phyloP scores from a whole-genome alignment of 1,139 yeast genomes.

The Protomyces macrosporus region DNA sequence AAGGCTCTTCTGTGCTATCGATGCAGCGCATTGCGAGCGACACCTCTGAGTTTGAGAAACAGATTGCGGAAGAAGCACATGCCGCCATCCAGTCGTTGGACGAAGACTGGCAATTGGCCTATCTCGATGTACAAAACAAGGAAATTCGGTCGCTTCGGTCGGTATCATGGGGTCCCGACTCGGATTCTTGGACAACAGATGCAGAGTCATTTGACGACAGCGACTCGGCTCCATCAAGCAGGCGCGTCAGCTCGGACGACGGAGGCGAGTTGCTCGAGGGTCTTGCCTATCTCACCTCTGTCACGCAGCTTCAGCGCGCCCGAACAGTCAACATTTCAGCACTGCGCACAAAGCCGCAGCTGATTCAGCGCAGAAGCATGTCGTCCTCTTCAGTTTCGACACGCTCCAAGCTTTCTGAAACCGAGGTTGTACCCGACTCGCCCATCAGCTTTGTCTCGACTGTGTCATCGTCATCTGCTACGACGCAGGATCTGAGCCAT shows the following conservation, averaged over 20 bases:
- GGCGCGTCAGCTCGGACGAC: background rate
- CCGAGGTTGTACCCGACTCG: background rate
- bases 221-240: background rate
- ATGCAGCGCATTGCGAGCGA: background rate
- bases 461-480: background rate
- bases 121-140: background rate
- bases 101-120: background rate
- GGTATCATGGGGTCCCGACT: background rate
- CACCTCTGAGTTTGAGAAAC: background rate
- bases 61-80: background rate
- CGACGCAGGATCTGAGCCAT: background rate
- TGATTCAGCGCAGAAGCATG: background rate
- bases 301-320: background rate
- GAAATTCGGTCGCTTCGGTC: background rate
- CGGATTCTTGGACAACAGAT: background rate
- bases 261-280: background rate
- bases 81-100: background rate
- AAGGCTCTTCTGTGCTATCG: too few species aligned
- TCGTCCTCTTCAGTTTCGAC: background rate
- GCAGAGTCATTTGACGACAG: background rate
- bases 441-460: background rate
- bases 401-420: background rate
- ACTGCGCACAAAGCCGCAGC: background rate
- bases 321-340: background rate
- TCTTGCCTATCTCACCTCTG: background rate